Conservation (phyloP, 805 yeast species). For the Kazachstania taianensis region DNA sequence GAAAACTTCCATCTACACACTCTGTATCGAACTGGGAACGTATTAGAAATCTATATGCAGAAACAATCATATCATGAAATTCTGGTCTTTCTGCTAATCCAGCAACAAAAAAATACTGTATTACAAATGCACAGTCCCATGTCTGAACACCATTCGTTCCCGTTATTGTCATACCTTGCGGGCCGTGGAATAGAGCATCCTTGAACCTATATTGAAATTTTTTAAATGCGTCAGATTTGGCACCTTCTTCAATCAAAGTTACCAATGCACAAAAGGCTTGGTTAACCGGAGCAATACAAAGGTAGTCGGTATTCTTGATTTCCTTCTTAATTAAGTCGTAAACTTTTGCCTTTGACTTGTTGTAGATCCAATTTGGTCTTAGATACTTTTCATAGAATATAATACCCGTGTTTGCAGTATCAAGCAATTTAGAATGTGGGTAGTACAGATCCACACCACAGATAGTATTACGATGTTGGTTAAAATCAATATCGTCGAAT, state of each 20-base stretch:
- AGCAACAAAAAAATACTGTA: slow-evolving; percentile 72
- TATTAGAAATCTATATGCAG: slow-evolving; percentile 61
- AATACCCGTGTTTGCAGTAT: slow-evolving; percentile 50
- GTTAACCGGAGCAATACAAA: slow-evolving; percentile 90
- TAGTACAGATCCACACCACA: slow-evolving; percentile 90
- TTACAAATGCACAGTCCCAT: slow-evolving; percentile 91
- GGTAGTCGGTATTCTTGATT: slow-evolving; percentile 60
- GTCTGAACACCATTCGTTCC: slow-evolving; percentile 97
- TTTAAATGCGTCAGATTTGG: slow-evolving; percentile 48
- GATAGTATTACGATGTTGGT: slow-evolving; percentile 65
- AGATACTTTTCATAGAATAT: slow-evolving; percentile 57
- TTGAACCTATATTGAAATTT: slow-evolving; percentile 49
- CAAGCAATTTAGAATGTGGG: slow-evolving; percentile 69
- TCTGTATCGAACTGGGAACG: slow-evolving; percentile 80
- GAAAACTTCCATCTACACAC: slow-evolving; percentile 62
- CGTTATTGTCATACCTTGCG: slow-evolving; percentile 85
- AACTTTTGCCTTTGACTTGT: slow-evolving; percentile 40
- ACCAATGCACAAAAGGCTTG: slow-evolving; percentile 77
- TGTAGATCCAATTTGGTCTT: slow-evolving; percentile 65
- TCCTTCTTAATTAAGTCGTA: slow-evolving; percentile 67
- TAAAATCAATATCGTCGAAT: slow-evolving; percentile 58
- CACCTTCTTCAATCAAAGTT: slow-evolving; percentile 59
- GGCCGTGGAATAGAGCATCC: slow-evolving; percentile 75
- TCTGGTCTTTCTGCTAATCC: slow-evolving; percentile 66
- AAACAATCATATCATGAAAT: slow-evolving; percentile 51